Percentiles rank a stretch among this genome's conserved stretches.
Evolutionary conservation across 2,329 filamentous ascomycete genomes (phyloP).

Genomic region (Podosphaera xanthii): DNA sequence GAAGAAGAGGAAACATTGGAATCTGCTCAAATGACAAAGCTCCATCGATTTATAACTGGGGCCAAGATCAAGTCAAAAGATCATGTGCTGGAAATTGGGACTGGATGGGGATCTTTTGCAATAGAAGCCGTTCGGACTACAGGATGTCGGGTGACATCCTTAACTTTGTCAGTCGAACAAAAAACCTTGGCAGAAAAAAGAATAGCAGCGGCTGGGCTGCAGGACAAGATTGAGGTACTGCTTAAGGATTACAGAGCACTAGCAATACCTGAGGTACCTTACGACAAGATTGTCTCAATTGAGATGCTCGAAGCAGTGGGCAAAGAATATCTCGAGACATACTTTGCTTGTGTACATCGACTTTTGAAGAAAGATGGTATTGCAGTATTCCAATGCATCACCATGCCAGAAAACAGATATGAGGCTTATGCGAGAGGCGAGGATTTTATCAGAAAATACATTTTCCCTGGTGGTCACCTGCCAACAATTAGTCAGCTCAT

Average conservation of each 20-base stretch:
- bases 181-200: constrained; percentile 42
- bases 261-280: constrained; percentile 27
- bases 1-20: constrained; percentile 33
- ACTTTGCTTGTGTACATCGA: constrained; percentile 40
- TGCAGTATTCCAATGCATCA: constrained; percentile 55
- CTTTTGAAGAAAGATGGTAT: constrained; percentile 43
- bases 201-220: constrained; percentile 35
- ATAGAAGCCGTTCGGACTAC: constrained; percentile 44
- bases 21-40: constrained; percentile 42
- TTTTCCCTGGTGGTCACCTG: constrained; percentile 57
- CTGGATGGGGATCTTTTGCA: constrained; percentile 53
- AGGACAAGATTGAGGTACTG: constrained; percentile 36
- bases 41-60: constrained; percentile 41
- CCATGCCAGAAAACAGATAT: constrained; percentile 48
- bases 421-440: constrained; percentile 41
- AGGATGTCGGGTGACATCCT: constrained; percentile 42
- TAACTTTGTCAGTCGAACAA: constrained; percentile 48
- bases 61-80: constrained; percentile 39
- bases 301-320: constrained; percentile 63
- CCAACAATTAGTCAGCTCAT: constrained; percentile 34
- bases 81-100: constrained; percentile 53
- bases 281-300: constrained; percentile 51
- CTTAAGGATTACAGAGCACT: constrained; percentile 47
- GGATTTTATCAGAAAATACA: constrained; percentile 57
- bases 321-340: constrained; percentile 39